phyloP scores from a whole-genome alignment of 1,139 yeast genomes.

The Blastobotrys illinoisensis region DNA sequence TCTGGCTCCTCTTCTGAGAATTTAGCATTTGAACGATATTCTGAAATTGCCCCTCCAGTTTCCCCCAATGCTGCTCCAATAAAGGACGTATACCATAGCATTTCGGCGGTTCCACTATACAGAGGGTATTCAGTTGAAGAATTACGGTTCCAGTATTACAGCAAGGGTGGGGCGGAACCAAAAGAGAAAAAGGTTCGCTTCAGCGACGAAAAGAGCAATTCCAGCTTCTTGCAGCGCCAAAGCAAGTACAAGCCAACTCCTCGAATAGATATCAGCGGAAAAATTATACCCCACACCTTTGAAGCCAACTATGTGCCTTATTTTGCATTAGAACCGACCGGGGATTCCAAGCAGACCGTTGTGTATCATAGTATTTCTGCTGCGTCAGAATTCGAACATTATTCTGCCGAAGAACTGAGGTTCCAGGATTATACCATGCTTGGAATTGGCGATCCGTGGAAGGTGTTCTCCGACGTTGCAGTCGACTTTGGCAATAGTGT shows the following conservation, averaged over 20 bases:
- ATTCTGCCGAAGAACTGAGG: background rate
- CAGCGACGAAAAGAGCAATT: background rate
- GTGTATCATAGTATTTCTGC: background rate
- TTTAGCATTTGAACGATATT: background rate
- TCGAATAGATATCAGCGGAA: background rate
- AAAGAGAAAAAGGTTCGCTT: background rate
- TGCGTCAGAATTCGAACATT: background rate
- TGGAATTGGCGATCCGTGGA: background rate
- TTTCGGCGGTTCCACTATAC: background rate
- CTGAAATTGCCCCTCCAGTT: background rate
- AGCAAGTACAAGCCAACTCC: background rate
- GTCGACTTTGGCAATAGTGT: too few species aligned
- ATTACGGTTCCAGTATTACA: background rate
- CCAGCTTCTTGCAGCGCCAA: background rate
- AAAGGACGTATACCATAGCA: background rate
- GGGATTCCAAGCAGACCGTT: background rate
- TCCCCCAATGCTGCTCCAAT: background rate
- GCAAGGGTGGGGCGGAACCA: background rate
- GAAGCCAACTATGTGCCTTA: background rate
- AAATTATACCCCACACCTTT: background rate
- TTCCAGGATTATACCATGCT: background rate
- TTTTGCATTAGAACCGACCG: background rate
- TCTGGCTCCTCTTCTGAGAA: too few species aligned
- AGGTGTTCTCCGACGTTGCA: too few species aligned
- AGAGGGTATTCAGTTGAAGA: background rate